phyloP scores from a whole-genome alignment of 2,329 filamentous ascomycete species.

The Fusarium sp. region DNA sequence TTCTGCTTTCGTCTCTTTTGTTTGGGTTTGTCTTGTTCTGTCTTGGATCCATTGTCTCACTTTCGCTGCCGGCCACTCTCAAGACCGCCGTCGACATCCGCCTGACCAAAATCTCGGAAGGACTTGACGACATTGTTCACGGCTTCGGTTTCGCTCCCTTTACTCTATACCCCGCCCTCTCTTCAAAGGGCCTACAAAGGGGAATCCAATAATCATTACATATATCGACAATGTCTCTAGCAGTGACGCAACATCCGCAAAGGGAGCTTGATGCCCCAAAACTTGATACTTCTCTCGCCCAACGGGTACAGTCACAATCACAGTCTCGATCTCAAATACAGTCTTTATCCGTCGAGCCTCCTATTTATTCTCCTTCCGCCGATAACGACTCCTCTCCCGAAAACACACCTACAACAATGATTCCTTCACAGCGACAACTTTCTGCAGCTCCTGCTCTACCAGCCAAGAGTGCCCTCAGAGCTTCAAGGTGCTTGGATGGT shows the following conservation, averaged over 20 bases:
- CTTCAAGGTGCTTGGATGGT: conserved; percentile 58
- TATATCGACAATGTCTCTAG: conserved; percentile 44
- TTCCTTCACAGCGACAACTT: conserved; percentile 46
- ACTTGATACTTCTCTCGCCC: conserved; percentile 37
- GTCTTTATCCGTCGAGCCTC: conserved; percentile 45
- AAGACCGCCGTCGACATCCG: conserved; percentile 28
- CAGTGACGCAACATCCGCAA: conserved; percentile 42
- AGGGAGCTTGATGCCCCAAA: conserved; percentile 43
- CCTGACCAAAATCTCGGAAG: conserved; percentile 22
- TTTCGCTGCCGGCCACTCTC: conserved; percentile 37
- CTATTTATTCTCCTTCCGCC: conserved; percentile 45
- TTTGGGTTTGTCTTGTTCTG: conserved; percentile 36
- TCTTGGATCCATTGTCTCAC: conserved; percentile 40
- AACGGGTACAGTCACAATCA: conserved; percentile 35
- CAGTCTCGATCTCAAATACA: conserved; percentile 44
- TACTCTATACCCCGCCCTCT: conserved; percentile 28
- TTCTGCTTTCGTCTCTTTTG: conserved; percentile 44
- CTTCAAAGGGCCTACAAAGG: conserved; percentile 22
- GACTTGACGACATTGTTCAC: conserved; percentile 39
- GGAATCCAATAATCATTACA: conserved; percentile 42
- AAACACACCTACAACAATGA: conserved; percentile 48
- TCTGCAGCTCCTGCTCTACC: conserved; percentile 61
- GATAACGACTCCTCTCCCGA: conserved; percentile 44
- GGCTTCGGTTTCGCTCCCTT: conserved; percentile 29
- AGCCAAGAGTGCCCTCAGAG: conserved; percentile 63